A percentile compares a stretch with the other conserved stretches of the same genome.
Evolutionary conservation across 2,329 filamentous ascomycete species (phyloP).

Genomic region (Epichloe coenophiala): DNA sequence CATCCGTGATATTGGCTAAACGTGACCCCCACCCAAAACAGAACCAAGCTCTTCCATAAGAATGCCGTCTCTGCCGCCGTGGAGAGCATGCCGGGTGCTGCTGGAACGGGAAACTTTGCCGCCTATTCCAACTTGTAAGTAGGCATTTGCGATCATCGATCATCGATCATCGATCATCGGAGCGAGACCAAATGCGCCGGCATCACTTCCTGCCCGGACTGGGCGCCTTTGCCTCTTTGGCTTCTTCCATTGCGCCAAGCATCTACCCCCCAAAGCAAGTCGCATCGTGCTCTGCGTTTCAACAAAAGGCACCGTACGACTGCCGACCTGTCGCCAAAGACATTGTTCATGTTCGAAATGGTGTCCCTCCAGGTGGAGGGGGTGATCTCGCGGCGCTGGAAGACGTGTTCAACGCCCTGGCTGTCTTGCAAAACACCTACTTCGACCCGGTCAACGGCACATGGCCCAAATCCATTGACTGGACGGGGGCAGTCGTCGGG

Average conservation of each 20-base stretch:
- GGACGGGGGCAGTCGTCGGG: slow-evolving; percentile 76
- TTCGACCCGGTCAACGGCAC: slow-evolving; percentile 66
- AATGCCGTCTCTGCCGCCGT: too few relatives aligned
- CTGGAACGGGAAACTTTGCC: too few relatives aligned
- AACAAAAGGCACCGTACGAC: background rate
- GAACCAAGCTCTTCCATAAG: too few relatives aligned
- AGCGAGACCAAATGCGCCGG: background rate
- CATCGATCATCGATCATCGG: background rate
- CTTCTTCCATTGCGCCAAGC: background rate
- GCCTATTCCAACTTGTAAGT: too few relatives aligned
- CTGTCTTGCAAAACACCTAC: slow-evolving; percentile 64
- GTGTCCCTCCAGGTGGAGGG: too few relatives aligned
- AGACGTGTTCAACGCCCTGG: slow-evolving; percentile 49
- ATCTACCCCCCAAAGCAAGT: background rate
- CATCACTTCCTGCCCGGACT: background rate
- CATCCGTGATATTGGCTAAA: too few relatives aligned
- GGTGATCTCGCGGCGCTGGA: slow-evolving; percentile 21
- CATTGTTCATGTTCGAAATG: background rate
- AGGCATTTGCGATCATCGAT: too few relatives aligned
- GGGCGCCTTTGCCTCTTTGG: background rate
- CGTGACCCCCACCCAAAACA: too few relatives aligned
- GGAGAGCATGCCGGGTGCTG: too few relatives aligned
- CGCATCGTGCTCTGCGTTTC: slow-evolving; percentile 1
- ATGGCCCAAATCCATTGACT: slow-evolving; percentile 82
- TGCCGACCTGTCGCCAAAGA: background rate